A percentile compares a stretch with the other conserved stretches of the same genome.
Evolutionary conservation across 148 eudicot species (phyloP).

Genomic region (Silene latifolia): DNA sequence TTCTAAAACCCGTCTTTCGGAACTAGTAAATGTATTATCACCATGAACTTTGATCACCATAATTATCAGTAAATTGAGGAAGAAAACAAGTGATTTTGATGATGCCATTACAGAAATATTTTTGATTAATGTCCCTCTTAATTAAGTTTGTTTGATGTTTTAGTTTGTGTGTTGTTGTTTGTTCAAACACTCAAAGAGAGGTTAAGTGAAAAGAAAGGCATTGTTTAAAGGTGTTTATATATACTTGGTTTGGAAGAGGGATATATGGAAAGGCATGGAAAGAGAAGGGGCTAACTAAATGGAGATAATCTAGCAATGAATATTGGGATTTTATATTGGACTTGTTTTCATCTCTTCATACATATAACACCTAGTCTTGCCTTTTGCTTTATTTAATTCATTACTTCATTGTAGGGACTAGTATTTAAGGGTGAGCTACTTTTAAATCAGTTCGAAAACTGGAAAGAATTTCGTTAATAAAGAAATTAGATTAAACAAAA

Average conservation of each 20-base stretch:
- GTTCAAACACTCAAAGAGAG: constrained; percentile 9
- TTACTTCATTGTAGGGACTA: too few species aligned
- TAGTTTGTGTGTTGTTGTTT: background rate
- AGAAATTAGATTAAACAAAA: too few species aligned
- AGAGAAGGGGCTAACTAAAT: constrained; percentile 36
- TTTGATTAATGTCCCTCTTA: background rate
- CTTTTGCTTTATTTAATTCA: too few species aligned
- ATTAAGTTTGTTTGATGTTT: background rate
- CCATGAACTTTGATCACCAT: constrained; percentile 23
- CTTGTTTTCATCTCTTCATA: constrained; percentile 11
- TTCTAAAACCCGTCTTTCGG: background rate
- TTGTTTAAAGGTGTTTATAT: constrained; percentile 11
- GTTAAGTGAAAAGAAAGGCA: constrained; percentile 1
- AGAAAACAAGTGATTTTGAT: constrained; percentile 1
- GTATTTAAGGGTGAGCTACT: too few species aligned
- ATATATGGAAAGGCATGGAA: constrained; percentile 29
- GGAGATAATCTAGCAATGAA: constrained; percentile 20
- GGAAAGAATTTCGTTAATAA: too few species aligned
- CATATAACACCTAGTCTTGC: constrained; percentile 20
- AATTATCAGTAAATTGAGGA: constrained; percentile 14
- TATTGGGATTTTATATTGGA: constrained; percentile 1
- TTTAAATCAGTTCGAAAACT: too few species aligned
- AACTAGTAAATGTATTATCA: background rate
- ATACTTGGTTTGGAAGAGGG: constrained; percentile 1
- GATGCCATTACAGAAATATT: constrained; percentile 17